A percentile compares a stretch with the other conserved stretches of the same genome.
Evolutionary conservation across 345 rosid species (phyloP).

Genomic region (Anacardium occidentale): DNA sequence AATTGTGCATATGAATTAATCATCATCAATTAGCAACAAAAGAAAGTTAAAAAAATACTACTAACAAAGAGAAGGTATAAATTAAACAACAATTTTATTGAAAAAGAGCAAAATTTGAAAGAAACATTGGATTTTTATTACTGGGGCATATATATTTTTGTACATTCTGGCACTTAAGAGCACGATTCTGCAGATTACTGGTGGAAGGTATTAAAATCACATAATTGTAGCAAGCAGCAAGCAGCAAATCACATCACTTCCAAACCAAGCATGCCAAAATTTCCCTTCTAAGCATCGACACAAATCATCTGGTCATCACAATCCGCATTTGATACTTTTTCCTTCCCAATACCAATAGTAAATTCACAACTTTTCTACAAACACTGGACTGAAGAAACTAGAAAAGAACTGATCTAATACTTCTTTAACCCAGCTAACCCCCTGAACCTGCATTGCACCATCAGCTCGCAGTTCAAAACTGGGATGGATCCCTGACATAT

Average conservation of each 20-base stretch:
- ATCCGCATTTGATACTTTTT: neutral
- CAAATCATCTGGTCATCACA: neutral
- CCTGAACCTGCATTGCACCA: neutral
- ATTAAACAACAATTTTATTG: neutral
- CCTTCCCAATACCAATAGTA: neutral
- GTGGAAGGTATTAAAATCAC: neutral
- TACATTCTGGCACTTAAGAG: conserved; percentile 6
- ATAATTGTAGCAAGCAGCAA: neutral
- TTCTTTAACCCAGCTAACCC: neutral
- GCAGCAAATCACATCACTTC: conserved; percentile 8
- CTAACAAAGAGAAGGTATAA: neutral
- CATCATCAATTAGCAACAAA: too few species aligned
- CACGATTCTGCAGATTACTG: neutral
- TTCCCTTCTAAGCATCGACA: conserved; percentile 3
- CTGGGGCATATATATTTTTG: conserved; percentile 3
- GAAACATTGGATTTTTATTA: neutral
- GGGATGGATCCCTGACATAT: neutral
- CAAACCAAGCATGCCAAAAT: conserved; percentile 11
- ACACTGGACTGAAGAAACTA: neutral
- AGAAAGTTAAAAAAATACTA: too few species aligned
- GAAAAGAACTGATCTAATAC: neutral
- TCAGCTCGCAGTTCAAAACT: neutral
- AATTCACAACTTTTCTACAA: neutral
- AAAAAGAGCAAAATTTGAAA: neutral
- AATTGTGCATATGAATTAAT: too few species aligned